Evolutionary conservation across 495 filamentous ascomycete genomes (phyloP), one percentile per base, ranked within the genome.

Genomic region (Sporormia fimetaria): DNA sequence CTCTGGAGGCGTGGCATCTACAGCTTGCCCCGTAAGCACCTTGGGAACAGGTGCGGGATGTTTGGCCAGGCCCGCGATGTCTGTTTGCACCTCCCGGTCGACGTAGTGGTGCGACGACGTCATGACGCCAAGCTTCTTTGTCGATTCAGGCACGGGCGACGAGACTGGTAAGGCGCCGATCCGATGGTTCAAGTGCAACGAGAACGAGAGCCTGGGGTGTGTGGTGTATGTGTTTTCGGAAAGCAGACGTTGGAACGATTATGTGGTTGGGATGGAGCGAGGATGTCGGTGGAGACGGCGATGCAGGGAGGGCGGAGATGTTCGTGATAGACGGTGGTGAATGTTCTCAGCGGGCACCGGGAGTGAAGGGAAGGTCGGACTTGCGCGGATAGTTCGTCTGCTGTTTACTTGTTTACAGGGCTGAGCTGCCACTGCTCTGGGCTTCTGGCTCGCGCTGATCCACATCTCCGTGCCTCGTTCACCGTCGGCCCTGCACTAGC

Each of bases 31-130:
- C 21, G 21, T 14, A 30, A 51, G 47, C 2, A 29, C 37, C 4
- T 40, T 7, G 4, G 47, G 47, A 15, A 25, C 7, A 8, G 35
- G n/a, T 2, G 30, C 14, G 10, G 47, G 47, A 22, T 51, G 25
- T 22, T 34, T 32, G 22, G 27, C 20, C 2, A 51, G 36, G 6
- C 47, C 47, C 6, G 33, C 40, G 12, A 51, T 40, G 8, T 25
- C 12, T 2, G 47, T 51, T 21, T 51, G 47, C 2, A 36, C 20
- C 11, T 4, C 2, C 8, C 9, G 17, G 37, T 51, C 41, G 40
- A 51, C 31, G 41, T 51, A 51, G 25, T 29, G 12, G 25, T 11
- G 28, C 45, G 22, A 14, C 22, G 33, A 22, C 6, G 25, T 27
- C 25, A 6, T 27, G 25, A n/a, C 25, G n/a, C n/a, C n/a, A n/a